Evolutionary conservation across 2,329 filamentous ascomycete species (phyloP).

Genomic region (Myotisia sp.): DNA sequence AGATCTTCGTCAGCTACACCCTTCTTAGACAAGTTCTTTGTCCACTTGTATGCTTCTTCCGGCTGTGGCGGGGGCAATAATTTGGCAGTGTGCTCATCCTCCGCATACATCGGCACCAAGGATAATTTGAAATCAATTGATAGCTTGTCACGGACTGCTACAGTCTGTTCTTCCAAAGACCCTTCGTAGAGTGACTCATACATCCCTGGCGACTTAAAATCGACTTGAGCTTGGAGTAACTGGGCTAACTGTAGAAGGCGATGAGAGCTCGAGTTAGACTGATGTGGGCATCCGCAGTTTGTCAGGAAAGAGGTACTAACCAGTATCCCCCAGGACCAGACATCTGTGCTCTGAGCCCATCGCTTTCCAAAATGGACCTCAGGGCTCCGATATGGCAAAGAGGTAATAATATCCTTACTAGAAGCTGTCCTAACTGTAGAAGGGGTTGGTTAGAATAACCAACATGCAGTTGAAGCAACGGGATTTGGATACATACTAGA

Average conservation of each 20-base stretch:
- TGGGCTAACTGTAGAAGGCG: conserved; percentile 10
- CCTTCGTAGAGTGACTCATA: conserved; percentile 11
- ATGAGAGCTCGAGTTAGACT: background rate
- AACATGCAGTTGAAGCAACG: background rate
- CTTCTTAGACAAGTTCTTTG: conserved; percentile 12
- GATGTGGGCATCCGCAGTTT: background rate
- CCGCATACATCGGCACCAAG: conserved; percentile 10
- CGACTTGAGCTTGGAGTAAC: conserved; percentile 11
- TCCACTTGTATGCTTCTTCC: conserved; percentile 14
- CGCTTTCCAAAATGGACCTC: conserved; percentile 12
- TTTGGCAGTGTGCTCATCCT: conserved; percentile 10
- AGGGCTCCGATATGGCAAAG: conserved; percentile 12
- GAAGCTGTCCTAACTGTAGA: conserved; percentile 11
- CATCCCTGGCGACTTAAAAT: conserved; percentile 11
- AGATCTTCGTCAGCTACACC: conserved; percentile 13
- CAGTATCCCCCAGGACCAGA: conserved; percentile 15
- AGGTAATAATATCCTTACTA: conserved; percentile 10
- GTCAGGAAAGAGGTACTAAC: conserved; percentile 8
- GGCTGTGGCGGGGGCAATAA: conserved; percentile 10
- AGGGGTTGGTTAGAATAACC: conserved; percentile 2
- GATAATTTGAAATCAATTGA: conserved; percentile 12
- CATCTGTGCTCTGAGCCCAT: conserved; percentile 11
- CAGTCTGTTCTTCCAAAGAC: conserved; percentile 9
- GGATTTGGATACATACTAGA: conserved; percentile 8
- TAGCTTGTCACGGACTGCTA: conserved; percentile 8